Evolutionary conservation across 768 basidiomycete genomes (phyloP).

Genomic region (Mycena venus): DNA sequence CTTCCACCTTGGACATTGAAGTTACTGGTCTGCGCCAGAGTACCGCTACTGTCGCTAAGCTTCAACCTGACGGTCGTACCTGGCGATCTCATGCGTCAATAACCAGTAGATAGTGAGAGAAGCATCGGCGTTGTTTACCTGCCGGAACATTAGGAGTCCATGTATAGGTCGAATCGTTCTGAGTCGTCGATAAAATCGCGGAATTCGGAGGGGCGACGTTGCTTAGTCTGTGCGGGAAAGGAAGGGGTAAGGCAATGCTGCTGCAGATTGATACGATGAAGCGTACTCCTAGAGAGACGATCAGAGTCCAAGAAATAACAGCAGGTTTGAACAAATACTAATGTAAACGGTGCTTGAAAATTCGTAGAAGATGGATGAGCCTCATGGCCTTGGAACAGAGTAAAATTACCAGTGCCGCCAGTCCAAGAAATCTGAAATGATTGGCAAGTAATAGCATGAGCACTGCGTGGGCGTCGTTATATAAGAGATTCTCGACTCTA

Average conservation of each 20-base stretch:
- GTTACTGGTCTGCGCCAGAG: neutral
- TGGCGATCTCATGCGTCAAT: neutral
- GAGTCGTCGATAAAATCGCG: neutral
- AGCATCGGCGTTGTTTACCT: neutral
- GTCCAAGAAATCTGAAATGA: slow-evolving; percentile 18
- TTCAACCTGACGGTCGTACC: slow-evolving; percentile 2
- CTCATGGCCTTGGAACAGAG: no score
- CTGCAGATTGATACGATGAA: neutral
- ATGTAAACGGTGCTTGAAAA: slow-evolving; percentile 5
- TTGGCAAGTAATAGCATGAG: slow-evolving; percentile 26
- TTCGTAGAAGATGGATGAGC: no score
- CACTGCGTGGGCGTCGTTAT: neutral
- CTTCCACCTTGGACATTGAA: slow-evolving; percentile 21
- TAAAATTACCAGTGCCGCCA: slow-evolving; percentile 10
- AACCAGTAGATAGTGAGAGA: neutral
- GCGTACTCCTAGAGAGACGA: neutral
- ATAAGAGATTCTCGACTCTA: no score
- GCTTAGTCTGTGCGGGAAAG: neutral
- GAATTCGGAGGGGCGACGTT: slow-evolving; percentile 6
- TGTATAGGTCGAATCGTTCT: neutral
- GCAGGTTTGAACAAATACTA: neutral
- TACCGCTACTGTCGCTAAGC: slow-evolving; percentile 10
- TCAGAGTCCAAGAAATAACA: no score
- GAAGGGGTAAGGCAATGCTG: neutral
- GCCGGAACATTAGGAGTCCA: slow-evolving; percentile 23